Evolutionary conservation across 768 basidiomycete genomes (phyloP).

Genomic region (Lactarius tabidus): DNA sequence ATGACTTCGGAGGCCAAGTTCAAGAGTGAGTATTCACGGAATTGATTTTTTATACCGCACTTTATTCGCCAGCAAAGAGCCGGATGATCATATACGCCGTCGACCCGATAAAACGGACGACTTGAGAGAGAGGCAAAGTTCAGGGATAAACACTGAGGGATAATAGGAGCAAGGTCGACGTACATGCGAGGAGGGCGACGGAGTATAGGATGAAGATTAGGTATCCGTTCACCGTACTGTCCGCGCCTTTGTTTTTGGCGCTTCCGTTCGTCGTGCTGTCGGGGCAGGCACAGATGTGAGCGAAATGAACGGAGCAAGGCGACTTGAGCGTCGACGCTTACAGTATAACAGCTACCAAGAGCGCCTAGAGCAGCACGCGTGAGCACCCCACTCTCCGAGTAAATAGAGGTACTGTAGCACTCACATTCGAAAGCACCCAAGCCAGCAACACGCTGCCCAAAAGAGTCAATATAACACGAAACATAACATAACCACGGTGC

Average conservation of each 20-base stretch:
- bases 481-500: too few species aligned
- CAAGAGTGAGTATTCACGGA: too few species aligned
- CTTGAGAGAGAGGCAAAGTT: constrained; percentile 35
- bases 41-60: too few species aligned
- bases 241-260: constrained; percentile 45
- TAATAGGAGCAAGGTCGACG: constrained; percentile 34
- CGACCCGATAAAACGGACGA: constrained; percentile 81
- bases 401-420: too few species aligned
- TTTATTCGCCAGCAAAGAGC: constrained; percentile 83
- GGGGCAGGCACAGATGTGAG: constrained; percentile 3
- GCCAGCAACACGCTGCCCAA: constrained; percentile 70
- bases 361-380: constrained; percentile 39
- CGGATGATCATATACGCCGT: constrained; percentile 80
- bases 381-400: not conserved
- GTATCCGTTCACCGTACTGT: constrained; percentile 69
- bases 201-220: constrained; percentile 88
- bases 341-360: constrained; percentile 74
- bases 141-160: constrained; percentile 19
- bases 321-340: constrained; percentile 35
- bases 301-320: not conserved
- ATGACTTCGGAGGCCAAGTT: too few species aligned
- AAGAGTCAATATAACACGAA: too few species aligned
- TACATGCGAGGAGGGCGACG: constrained; percentile 83
- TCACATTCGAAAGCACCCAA: constrained; percentile 86
- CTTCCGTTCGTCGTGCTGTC: constrained; percentile 46